Evolutionary conservation across 2,329 filamentous ascomycete species (phyloP).

Genomic region (Celoporthe dispersa): DNA sequence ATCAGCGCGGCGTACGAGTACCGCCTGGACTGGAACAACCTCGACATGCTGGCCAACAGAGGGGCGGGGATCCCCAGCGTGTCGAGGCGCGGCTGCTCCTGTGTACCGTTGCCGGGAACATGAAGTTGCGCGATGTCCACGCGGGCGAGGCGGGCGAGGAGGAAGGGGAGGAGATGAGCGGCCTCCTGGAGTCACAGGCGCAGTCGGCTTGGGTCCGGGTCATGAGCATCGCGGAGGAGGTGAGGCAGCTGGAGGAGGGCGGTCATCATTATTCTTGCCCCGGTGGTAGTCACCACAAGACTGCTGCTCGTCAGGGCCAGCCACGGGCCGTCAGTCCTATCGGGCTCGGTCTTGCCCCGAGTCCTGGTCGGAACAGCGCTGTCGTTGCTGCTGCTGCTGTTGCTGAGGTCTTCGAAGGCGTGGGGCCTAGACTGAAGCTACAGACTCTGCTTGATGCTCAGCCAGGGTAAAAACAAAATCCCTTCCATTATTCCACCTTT

Average conservation of each 20-base stretch:
- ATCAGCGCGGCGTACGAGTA: constrained; percentile 39
- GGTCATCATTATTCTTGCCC: neutral
- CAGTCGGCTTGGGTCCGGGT: neutral
- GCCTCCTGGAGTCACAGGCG: neutral
- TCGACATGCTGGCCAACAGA: constrained; percentile 33
- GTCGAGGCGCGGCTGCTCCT: constrained; percentile 12
- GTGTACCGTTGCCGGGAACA: constrained; percentile 3
- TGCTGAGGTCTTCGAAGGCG: too few species aligned
- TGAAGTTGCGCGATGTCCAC: neutral
- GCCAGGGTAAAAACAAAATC: neutral
- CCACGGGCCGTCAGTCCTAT: neutral
- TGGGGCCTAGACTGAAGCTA: neutral
- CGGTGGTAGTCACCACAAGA: neutral
- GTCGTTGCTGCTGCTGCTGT: neutral
- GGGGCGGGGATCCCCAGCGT: neutral
- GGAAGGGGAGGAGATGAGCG: constrained; percentile 30
- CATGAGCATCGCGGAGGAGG: constrained; percentile 11
- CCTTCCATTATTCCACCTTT: neutral
- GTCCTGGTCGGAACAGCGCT: neutral
- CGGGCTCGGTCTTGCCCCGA: neutral
- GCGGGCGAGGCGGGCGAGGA: constrained; percentile 12
- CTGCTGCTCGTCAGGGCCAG: neutral
- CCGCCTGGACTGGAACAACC: constrained; percentile 35
- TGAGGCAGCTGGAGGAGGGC: neutral
- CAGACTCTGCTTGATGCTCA: constrained; percentile 18